phyloP scores from a whole-genome alignment of 306 rosid species.

The Casuarina cunninghamiana region DNA sequence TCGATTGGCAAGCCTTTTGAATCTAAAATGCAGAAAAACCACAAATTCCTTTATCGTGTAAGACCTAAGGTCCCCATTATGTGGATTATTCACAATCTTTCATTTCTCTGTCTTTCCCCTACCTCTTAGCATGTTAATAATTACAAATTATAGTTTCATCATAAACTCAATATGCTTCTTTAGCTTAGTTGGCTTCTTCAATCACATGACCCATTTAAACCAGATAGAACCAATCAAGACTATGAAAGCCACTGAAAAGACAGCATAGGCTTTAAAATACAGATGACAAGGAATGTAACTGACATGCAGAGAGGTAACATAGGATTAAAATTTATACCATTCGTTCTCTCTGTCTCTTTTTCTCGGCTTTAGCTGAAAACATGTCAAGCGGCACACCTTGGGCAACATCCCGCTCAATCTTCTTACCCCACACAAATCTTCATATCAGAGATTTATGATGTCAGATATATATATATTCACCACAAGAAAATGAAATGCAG shows the following conservation, averaged over 20 bases:
- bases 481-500: background rate
- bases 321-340: constrained; percentile 54
- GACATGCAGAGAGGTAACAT: constrained; percentile 2
- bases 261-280: background rate
- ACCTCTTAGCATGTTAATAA: background rate
- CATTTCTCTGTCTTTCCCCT: background rate
- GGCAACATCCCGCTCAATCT: constrained; percentile 84
- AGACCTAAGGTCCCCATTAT: too few species aligned
- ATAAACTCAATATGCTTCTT: background rate
- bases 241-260: background rate
- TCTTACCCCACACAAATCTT: constrained; percentile 98
- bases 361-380: constrained; percentile 78
- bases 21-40: too few species aligned
- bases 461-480: background rate
- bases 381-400: constrained; percentile 67
- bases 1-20: too few species aligned
- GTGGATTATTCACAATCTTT: too few species aligned
- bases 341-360: constrained; percentile 73
- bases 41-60: too few species aligned
- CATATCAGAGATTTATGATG: constrained; percentile 20
- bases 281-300: background rate
- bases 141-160: background rate
- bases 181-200: background rate
- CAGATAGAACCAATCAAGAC: background rate
- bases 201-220: background rate